Evolutionary conservation across 129 eudicot species (phyloP).

Genomic region (Cynara cardunculus): DNA sequence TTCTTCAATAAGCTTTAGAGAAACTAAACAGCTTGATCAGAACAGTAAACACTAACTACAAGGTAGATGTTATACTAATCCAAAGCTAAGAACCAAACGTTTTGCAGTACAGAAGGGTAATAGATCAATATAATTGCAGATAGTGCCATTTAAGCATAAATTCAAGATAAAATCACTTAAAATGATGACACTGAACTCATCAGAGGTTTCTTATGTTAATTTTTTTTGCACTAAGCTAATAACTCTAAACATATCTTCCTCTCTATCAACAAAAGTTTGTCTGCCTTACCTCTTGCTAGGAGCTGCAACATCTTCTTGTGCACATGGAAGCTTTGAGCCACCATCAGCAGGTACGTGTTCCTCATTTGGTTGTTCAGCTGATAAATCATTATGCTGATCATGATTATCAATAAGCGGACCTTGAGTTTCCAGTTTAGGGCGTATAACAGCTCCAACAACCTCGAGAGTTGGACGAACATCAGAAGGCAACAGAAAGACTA

Average conservation of each 20-base stretch:
- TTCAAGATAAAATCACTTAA: not conserved
- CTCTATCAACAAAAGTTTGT: not conserved
- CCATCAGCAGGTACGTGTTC: conserved; percentile 27
- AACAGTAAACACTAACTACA: not conserved
- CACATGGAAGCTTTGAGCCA: conserved; percentile 26
- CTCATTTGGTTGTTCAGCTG: conserved; percentile 28
- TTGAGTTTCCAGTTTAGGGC: conserved; percentile 32
- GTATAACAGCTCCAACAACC: conserved; percentile 65
- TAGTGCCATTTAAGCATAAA: not conserved
- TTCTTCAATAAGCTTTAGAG: not conserved
- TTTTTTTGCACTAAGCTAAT: not conserved
- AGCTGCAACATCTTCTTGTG: conserved; percentile 42
- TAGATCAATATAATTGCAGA: not conserved
- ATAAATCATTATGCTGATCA: conserved; percentile 26
- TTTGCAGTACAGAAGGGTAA: not conserved
- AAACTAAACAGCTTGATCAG: not conserved
- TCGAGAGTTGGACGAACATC: conserved; percentile 70
- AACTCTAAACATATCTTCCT: too few species aligned
- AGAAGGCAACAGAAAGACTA: conserved; percentile 68
- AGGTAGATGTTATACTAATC: not conserved
- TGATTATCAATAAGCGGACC: conserved; percentile 30
- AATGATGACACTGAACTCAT: not conserved
- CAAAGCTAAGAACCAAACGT: not conserved
- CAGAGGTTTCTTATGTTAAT: not conserved
- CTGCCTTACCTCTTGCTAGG: conserved; percentile 53